Evolutionary conservation across 2,329 filamentous ascomycete genomes (phyloP).

Genomic region (Setomelanomma holmii): DNA sequence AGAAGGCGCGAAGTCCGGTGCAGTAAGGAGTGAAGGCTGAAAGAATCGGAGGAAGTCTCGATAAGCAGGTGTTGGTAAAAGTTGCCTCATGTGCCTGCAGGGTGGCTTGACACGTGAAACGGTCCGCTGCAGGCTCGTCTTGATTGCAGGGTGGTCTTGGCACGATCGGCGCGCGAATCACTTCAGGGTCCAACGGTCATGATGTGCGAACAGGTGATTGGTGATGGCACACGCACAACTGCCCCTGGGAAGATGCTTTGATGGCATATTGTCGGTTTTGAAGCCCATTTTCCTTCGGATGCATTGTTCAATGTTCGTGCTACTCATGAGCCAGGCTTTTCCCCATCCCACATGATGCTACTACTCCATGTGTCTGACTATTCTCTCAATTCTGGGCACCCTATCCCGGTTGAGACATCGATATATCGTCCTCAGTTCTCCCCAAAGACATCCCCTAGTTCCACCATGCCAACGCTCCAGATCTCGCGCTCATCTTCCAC

Average conservation of each 20-base stretch:
- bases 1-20: background rate
- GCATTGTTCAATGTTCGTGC: no score
- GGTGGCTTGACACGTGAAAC: constrained; percentile 24
- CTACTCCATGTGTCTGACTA: no score
- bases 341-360: no score
- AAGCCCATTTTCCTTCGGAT: no score
- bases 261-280: no score
- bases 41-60: background rate
- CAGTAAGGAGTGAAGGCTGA: background rate
- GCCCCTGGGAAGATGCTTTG: no score
- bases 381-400: no score
- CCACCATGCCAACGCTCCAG: constrained; percentile 92
- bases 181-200: background rate
- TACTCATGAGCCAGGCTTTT: no score
- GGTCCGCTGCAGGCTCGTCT: no score
- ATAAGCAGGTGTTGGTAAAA: background rate
- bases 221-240: background rate
- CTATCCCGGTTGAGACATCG: no score
- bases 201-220: background rate
- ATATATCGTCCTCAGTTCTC: constrained; percentile 24
- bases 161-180: background rate
- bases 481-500: constrained; percentile 93
- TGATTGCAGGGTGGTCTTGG: constrained; percentile 8
- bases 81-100: constrained; percentile 1
- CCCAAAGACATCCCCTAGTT: constrained; percentile 68